These are phyloP conservation scores for Tricholoma matsutake DNA, from an alignment of 768 basidiomycete genomes.

Conservation along the genomic window DNA sequence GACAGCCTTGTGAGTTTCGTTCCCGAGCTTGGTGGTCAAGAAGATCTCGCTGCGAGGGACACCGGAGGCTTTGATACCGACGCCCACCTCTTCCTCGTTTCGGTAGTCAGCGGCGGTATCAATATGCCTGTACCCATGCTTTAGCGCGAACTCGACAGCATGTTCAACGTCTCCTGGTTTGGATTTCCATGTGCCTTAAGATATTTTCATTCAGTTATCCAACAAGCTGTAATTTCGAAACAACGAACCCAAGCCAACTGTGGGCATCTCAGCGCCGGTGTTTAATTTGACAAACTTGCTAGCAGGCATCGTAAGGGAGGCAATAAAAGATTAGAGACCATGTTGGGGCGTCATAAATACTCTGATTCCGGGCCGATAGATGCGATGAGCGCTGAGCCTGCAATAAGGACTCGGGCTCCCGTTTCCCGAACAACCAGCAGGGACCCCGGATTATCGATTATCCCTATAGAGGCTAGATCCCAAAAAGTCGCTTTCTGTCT, in stretches of 20 bases:
- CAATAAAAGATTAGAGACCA: neutral
- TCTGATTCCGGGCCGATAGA: too few species aligned
- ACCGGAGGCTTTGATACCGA: slow-evolving; percentile 73
- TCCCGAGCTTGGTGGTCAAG: slow-evolving; percentile 69
- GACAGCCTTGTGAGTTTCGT: slow-evolving; percentile 56
- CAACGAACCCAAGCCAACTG: slow-evolving; percentile 58
- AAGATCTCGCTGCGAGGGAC: slow-evolving; percentile 73
- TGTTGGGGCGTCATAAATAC: neutral
- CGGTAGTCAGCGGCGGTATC: slow-evolving; percentile 68
- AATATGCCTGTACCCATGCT: slow-evolving; percentile 69
- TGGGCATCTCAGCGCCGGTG: slow-evolving; percentile 76
- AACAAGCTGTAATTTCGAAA: neutral
- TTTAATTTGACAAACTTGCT: slow-evolving; percentile 57
- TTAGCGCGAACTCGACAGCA: slow-evolving; percentile 74
- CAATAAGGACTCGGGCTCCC: too few species aligned
- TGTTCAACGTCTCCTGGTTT: slow-evolving; percentile 64
- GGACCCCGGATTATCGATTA: too few species aligned
- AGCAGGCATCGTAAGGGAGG: slow-evolving; percentile 42
- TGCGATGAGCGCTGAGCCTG: too few species aligned
- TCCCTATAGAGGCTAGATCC: too few species aligned
- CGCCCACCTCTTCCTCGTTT: slow-evolving; percentile 81
- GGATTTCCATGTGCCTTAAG: slow-evolving; percentile 75
- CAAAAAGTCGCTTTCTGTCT: too few species aligned
- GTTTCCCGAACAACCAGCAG: too few species aligned
- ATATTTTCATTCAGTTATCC: neutral